A percentile compares a stretch with the other conserved stretches of the same genome.
phyloP scores from a whole-genome alignment of 2,329 filamentous ascomycete genomes.

The Xylaria multiplex region DNA sequence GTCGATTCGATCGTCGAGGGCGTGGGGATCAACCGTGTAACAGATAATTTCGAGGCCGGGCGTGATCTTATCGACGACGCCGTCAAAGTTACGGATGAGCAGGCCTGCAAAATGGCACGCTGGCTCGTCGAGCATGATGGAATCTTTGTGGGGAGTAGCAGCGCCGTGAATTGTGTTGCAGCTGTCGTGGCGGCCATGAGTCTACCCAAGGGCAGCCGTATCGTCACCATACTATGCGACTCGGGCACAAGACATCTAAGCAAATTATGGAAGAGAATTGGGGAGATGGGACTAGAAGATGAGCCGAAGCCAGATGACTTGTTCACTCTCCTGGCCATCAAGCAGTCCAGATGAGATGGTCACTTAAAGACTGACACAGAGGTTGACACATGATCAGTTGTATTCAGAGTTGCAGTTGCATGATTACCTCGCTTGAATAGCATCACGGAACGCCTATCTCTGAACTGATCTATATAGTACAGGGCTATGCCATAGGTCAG shows the following conservation, averaged over 20 bases:
- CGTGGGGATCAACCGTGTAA: slow-evolving; percentile 94
- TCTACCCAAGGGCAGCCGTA: slow-evolving; percentile 68
- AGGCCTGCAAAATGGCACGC: slow-evolving; percentile 92
- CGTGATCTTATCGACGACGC: slow-evolving; percentile 90
- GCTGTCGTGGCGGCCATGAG: slow-evolving; percentile 74
- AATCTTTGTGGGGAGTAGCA: slow-evolving; percentile 93
- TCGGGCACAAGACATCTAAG: slow-evolving; percentile 83
- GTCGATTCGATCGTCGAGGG: slow-evolving; percentile 97
- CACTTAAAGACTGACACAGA: background rate
- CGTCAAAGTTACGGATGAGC: slow-evolving; percentile 84
- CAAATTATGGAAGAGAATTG: slow-evolving; percentile 84
- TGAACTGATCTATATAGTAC: slow-evolving; percentile 36
- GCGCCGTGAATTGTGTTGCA: slow-evolving; percentile 93
- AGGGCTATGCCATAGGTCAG: slow-evolving; percentile 21
- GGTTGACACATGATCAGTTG: slow-evolving; percentile 24
- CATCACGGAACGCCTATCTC: slow-evolving; percentile 22
- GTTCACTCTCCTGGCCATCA: slow-evolving; percentile 61
- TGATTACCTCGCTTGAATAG: slow-evolving; percentile 12
- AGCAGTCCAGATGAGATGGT: slow-evolving; percentile 39
- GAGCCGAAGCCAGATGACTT: slow-evolving; percentile 61
- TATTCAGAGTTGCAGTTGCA: slow-evolving; percentile 24
- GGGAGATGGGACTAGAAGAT: slow-evolving; percentile 72
- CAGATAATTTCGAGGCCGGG: slow-evolving; percentile 89
- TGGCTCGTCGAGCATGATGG: slow-evolving; percentile 97
- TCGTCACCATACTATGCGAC: slow-evolving; percentile 89